Evolutionary conservation across 371 early-diverging fungal species (phyloP), one percentile per base, ranked within the genome.

Genomic region (Rhizopus sp.): DNA sequence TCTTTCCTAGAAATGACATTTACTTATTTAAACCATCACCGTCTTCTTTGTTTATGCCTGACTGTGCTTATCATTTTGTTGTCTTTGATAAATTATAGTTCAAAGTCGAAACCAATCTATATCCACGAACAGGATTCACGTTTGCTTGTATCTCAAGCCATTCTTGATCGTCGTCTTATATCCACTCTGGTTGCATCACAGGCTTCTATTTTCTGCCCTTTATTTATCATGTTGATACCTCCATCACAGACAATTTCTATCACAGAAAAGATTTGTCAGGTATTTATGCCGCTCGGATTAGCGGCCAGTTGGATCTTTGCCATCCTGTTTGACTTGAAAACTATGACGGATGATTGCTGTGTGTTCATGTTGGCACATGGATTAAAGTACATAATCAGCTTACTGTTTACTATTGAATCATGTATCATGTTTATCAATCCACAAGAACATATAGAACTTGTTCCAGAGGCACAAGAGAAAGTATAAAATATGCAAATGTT

Each of bases 151-250:
- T 48, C 50, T 9, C 74, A 74, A 39, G 63, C 73, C 16, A 63
- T 75, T 2, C 64, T 70, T 47, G 78, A 78, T 37, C 57, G 75
- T 41, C 61, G 72, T n/a, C 50, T 78, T 17, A 78, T 78, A 16
- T 68, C 78, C 0, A 78, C 75, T 0, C 47, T 78, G 15, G 75
- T 78, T 7, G 73, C 78, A 8, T 66, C 73, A 12, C 78, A 75
- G 32, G 75, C 75, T 3, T 75, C 78, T 17, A 69, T 72, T 10
- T 53, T 78, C 31, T 78, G 75, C 35, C 72, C 75, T 10, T 42
- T 78, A 0, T 67, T 78, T 17, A 42, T 70, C 13, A 37, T 77
- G 9, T 15, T 66, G 1, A 50, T 34, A 9, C 45, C 54, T 16
- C 30, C 48, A 8, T 34, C 34, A 30, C 44, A 33, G 2, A n/a